A percentile compares a stretch with the other conserved stretches of the same genome.
These are phyloP conservation scores for Teratosphaeria zuluensis DNA, from an alignment of 2,329 filamentous ascomycete genomes.

Conservation along the genomic window DNA sequence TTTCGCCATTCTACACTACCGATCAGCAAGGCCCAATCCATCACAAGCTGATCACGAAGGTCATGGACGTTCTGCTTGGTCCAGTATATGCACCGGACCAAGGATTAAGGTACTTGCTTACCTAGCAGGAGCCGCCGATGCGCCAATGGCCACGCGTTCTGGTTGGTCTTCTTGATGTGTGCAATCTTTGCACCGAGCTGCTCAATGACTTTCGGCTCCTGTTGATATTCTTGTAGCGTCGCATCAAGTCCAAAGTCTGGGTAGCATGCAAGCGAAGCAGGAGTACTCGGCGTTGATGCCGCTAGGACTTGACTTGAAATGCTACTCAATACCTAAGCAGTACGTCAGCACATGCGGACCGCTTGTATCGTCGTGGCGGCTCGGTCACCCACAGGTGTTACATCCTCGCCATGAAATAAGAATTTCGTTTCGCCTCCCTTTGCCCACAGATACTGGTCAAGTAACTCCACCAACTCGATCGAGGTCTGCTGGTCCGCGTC, in stretches of 20 bases:
- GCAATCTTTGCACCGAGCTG: background rate
- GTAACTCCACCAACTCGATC: background rate
- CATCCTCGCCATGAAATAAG: background rate
- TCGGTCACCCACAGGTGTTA: background rate
- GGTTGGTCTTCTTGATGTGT: background rate
- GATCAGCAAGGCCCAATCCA: background rate
- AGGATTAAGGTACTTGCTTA: background rate
- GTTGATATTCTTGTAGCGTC: background rate
- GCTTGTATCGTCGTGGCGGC: background rate
- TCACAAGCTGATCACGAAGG: no score
- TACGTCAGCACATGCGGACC: background rate
- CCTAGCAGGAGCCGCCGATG: background rate
- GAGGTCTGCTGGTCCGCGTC: background rate
- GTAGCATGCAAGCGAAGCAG: background rate
- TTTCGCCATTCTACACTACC: background rate
- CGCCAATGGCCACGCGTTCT: background rate
- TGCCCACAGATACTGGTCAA: background rate
- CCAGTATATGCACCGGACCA: background rate
- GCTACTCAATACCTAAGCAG: background rate
- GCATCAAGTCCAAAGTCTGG: background rate
- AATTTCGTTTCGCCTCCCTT: background rate
- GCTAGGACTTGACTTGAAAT: background rate
- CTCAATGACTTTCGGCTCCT: background rate
- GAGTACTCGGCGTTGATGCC: background rate
- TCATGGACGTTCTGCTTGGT: background rate